Percentiles rank a stretch among this genome's conserved stretches.
phyloP scores from a whole-genome alignment of 148 eudicot species.

The Vaccinium vitisidaea region DNA sequence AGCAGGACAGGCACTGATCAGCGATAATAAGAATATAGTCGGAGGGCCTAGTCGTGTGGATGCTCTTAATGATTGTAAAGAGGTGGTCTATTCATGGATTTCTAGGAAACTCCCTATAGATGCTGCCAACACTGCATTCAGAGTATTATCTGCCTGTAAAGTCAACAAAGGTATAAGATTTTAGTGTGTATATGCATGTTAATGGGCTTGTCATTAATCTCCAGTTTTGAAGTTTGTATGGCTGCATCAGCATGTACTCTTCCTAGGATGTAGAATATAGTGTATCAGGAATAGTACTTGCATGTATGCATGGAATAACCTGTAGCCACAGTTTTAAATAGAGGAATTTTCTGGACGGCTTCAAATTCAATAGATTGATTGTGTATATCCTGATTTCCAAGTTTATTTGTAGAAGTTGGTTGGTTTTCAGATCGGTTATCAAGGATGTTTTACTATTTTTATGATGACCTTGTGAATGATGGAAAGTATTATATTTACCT shows the following conservation, averaged over 20 bases:
- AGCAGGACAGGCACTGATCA: slow-evolving; percentile 30
- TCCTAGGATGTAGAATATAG: neutral
- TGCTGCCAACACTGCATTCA: slow-evolving; percentile 65
- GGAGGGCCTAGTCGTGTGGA: slow-evolving; percentile 44
- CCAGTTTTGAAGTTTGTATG: neutral
- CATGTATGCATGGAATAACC: neutral
- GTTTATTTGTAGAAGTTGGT: neutral
- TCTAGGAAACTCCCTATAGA: slow-evolving; percentile 74
- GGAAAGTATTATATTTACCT: neutral
- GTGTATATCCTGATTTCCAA: neutral
- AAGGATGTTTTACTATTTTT: neutral
- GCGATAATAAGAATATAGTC: slow-evolving; percentile 31
- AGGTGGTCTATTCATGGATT: slow-evolving; percentile 86
- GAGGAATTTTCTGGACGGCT: neutral
- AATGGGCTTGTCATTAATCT: neutral
- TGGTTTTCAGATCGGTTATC: neutral
- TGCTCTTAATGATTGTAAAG: slow-evolving; percentile 75
- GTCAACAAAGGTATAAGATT: slow-evolving; percentile 71
- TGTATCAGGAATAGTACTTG: neutral
- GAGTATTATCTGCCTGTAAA: slow-evolving; percentile 82
- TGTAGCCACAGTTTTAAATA: neutral
- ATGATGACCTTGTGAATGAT: neutral
- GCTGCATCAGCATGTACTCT: neutral
- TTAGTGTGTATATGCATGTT: slow-evolving; percentile 6
- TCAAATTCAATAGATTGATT: neutral